Evolutionary conservation across 78 protist species (phyloP).

Genomic region (slime mould (Dictyostelium discoideum)): DNA sequence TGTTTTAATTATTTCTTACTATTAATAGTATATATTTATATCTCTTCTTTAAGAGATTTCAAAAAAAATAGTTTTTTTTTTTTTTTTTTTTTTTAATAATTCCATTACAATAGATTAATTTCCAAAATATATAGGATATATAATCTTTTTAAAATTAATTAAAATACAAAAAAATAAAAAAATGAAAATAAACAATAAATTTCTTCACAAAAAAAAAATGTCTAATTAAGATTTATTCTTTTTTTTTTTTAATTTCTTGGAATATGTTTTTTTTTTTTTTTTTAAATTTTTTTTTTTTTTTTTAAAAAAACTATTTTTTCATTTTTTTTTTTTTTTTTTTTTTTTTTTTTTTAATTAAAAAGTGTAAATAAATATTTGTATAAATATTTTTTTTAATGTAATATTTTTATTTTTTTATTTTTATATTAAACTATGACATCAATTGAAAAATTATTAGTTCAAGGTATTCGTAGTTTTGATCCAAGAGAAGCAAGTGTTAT

Average conservation of each 20-base stretch:
- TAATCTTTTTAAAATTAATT: too few species aligned
- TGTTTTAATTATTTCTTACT: too few species aligned
- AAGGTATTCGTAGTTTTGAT: conserved; percentile 91
- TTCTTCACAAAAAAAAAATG: too few species aligned
- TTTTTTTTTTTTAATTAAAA: not conserved
- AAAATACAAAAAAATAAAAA: too few species aligned
- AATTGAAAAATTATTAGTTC: conserved; percentile 85
- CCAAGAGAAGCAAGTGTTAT: conserved; percentile 78
- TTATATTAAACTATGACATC: conserved; percentile 79
- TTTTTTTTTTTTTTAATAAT: too few species aligned
- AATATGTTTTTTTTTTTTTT: not conserved
- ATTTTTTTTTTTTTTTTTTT: not conserved
- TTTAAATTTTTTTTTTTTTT: not conserved
- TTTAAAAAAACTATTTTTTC: not conserved
- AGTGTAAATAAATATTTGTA: not conserved
- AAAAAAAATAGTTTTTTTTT: too few species aligned
- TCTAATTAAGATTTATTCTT: not conserved
- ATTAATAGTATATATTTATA: too few species aligned
- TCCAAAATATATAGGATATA: too few species aligned
- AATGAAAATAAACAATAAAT: too few species aligned
- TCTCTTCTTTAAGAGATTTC: too few species aligned
- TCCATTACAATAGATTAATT: too few species aligned
- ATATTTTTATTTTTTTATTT: not conserved
- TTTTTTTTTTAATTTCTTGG: not conserved
- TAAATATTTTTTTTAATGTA: not conserved